Percentiles rank a stretch among this genome's conserved stretches.
Conservation (phyloP, 169 alveolate genomes). For the Eimeria falciformis region DNA sequence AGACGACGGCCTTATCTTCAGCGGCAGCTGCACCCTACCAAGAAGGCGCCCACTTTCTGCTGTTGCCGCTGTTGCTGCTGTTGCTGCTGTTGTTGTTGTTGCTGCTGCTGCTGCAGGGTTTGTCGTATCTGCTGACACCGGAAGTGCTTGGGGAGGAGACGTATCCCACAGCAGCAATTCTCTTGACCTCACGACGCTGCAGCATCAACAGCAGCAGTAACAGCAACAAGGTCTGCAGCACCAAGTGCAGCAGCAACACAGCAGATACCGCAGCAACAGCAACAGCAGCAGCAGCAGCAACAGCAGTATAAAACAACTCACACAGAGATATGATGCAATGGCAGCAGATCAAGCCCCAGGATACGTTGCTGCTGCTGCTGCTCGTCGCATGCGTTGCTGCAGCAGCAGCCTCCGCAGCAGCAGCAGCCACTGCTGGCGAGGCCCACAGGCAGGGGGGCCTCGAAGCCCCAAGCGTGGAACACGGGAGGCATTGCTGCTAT, state of each 20-base stretch:
- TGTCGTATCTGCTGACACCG: not conserved
- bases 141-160: constrained; percentile 5
- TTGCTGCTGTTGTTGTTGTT: constrained; percentile 18
- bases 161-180: constrained; percentile 52
- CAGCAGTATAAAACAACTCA: not conserved
- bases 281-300: constrained; percentile 55
- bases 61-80: constrained; percentile 25
- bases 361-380: constrained; percentile 20
- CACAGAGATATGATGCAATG: constrained; percentile 16
- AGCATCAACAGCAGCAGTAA: constrained; percentile 24
- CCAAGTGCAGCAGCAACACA: not conserved
- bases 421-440: constrained; percentile 13
- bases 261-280: constrained; percentile 46
- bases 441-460: constrained; percentile 43
- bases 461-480: not conserved
- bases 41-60: constrained; percentile 49
- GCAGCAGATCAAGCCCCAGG: constrained; percentile 47
- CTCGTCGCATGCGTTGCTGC: not conserved
- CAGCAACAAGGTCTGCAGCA: not conserved
- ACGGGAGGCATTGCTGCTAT: not conserved
- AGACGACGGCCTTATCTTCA: not conserved
- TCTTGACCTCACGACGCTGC: constrained; percentile 47
- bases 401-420: constrained; percentile 52
- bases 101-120: constrained; percentile 1
- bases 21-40: constrained; percentile 58